Evolutionary conservation across 2,329 filamentous ascomycete genomes (phyloP).

Genomic region (Talaromyces sp.): DNA sequence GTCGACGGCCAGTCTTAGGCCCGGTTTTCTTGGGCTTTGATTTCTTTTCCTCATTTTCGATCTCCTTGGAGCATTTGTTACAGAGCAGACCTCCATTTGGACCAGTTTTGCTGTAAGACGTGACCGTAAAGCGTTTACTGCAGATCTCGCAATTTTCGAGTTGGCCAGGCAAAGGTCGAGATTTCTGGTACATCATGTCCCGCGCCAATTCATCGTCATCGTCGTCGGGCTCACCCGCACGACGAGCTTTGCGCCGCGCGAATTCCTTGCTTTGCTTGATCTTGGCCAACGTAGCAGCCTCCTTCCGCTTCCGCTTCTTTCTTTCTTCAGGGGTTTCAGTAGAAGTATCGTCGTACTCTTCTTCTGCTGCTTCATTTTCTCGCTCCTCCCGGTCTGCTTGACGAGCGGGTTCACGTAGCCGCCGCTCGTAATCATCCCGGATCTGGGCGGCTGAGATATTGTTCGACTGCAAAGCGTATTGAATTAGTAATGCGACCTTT

Average conservation of each 20-base stretch:
- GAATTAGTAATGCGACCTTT: neutral
- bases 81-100: conserved; percentile 84
- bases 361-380: conserved; percentile 26
- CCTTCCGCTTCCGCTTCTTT: conserved; percentile 53
- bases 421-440: conserved; percentile 52
- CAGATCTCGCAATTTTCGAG: conserved; percentile 83
- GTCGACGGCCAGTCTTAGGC: conserved; percentile 59
- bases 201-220: conserved; percentile 42
- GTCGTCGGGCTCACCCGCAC: conserved; percentile 36
- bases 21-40: conserved; percentile 49
- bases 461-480: conserved; percentile 43
- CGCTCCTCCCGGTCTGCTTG: conserved; percentile 24
- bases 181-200: conserved; percentile 53
- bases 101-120: conserved; percentile 75
- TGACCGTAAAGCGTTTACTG: conserved; percentile 84
- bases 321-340: conserved; percentile 39
- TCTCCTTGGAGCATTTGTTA: conserved; percentile 68
- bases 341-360: conserved; percentile 28
- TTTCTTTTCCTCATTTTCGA: conserved; percentile 60
- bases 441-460: conserved; percentile 62
- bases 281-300: conserved; percentile 39
- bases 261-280: conserved; percentile 48
- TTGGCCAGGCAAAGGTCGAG: conserved; percentile 66
- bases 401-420: conserved; percentile 44
- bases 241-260: conserved; percentile 37